phyloP scores from a whole-genome alignment of 177 flowering plant species.

The Tripterygium wilfordii region DNA sequence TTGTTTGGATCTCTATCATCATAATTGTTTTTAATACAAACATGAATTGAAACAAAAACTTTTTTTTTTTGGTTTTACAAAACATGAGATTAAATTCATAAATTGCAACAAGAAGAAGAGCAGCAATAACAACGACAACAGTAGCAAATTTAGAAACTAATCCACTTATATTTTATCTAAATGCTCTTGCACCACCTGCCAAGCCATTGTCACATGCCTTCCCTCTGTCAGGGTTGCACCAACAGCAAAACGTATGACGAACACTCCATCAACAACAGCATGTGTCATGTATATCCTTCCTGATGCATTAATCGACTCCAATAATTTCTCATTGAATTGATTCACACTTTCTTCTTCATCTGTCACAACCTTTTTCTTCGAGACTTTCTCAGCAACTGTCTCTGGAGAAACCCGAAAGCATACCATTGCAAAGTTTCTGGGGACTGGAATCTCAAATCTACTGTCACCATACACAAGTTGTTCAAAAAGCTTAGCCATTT shows the following conservation, averaged over 20 bases:
- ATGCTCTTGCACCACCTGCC: slow-evolving; percentile 45
- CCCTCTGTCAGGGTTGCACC: slow-evolving; percentile 50
- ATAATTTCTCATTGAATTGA: slow-evolving; percentile 28
- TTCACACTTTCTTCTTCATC: slow-evolving; percentile 13
- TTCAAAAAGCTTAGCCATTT: slow-evolving; percentile 56
- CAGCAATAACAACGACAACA: too few species aligned
- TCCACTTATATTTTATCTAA: slow-evolving; percentile 7
- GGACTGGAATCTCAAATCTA: slow-evolving; percentile 34
- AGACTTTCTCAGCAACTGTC: not conserved
- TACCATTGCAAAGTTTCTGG: slow-evolving; percentile 33
- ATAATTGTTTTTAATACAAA: too few species aligned
- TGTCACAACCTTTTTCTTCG: too few species aligned
- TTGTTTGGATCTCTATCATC: too few species aligned
- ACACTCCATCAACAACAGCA: slow-evolving; percentile 44
- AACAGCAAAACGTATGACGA: slow-evolving; percentile 43
- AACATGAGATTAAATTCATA: too few species aligned
- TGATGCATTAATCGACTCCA: slow-evolving; percentile 39
- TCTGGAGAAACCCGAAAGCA: slow-evolving; percentile 42
- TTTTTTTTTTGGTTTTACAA: too few species aligned
- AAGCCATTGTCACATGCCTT: slow-evolving; percentile 38
- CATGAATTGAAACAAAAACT: too few species aligned
- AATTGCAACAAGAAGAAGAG: too few species aligned
- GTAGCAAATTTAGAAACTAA: too few species aligned
- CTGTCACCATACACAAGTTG: slow-evolving; percentile 26
- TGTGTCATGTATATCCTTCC: slow-evolving; percentile 54